phyloP scores from a whole-genome alignment of 371 early-diverging fungal genomes.

The Rhizopus stolonifer region DNA sequence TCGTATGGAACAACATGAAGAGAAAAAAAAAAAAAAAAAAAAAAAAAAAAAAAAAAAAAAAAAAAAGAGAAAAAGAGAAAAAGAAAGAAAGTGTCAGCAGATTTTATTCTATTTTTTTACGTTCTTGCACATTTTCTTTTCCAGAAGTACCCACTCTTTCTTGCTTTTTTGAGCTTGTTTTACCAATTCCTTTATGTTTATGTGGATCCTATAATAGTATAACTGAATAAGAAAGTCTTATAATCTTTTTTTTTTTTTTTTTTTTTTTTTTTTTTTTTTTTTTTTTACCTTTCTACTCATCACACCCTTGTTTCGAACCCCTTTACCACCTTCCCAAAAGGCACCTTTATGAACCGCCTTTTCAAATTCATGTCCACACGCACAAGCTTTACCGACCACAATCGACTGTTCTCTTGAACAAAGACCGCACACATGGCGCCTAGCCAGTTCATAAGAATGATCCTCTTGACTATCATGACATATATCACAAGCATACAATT shows the following conservation, averaged over 20 bases:
- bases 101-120: too few relatives aligned
- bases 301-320: constrained; percentile 73
- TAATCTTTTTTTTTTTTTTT: too few relatives aligned
- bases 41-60: neutral
- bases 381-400: constrained; percentile 38
- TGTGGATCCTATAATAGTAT: constrained; percentile 37
- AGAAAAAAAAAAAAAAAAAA: neutral
- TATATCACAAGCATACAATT: constrained; percentile 86
- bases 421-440: constrained; percentile 89
- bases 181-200: constrained; percentile 46
- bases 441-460: constrained; percentile 73
- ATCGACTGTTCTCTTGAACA: constrained; percentile 88
- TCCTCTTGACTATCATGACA: constrained; percentile 88
- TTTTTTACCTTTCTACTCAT: constrained; percentile 84
- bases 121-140: constrained; percentile 22
- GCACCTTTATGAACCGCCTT: constrained; percentile 38
- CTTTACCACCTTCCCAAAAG: constrained; percentile 98
- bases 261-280: too few relatives aligned
- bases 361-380: constrained; percentile 74
- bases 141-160: constrained; percentile 55
- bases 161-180: constrained; percentile 56
- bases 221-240: neutral
- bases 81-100: too few relatives aligned
- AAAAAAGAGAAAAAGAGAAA: too few relatives aligned
- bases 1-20: constrained; percentile 28